Evolutionary conservation across 2,329 filamentous ascomycete species (phyloP).

Genomic region (Colletotrichum sp.): DNA sequence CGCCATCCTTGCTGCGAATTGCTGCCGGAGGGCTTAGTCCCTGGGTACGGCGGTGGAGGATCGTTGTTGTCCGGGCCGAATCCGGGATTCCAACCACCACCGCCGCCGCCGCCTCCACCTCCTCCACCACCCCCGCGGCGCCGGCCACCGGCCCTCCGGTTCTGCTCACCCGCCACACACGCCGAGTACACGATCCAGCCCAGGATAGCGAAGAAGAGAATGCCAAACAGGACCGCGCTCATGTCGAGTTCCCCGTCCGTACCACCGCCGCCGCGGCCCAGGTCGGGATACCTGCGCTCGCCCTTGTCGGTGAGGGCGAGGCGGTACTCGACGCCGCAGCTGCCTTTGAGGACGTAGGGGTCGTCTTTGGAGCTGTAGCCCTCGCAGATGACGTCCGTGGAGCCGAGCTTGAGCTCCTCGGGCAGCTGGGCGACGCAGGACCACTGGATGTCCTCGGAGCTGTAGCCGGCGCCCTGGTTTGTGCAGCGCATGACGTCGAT

Average conservation of each 20-base stretch:
- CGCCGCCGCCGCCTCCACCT: constrained; percentile 43
- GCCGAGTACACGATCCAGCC: constrained; percentile 68
- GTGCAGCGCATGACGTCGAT: constrained; percentile 88
- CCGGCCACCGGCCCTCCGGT: constrained; percentile 30
- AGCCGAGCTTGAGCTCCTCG: constrained; percentile 72
- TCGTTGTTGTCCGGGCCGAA: constrained; percentile 45
- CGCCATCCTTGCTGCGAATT: constrained; percentile 60
- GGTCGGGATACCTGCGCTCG: constrained; percentile 70
- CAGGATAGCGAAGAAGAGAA: constrained; percentile 64
- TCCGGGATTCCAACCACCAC: constrained; percentile 45
- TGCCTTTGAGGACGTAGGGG: constrained; percentile 86
- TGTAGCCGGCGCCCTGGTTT: constrained; percentile 84
- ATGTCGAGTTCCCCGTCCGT: constrained; percentile 35
- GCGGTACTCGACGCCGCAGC: constrained; percentile 90
- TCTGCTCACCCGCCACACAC: constrained; percentile 33
- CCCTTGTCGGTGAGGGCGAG: constrained; percentile 80
- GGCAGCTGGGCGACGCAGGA: constrained; percentile 74
- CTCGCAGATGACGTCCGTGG: constrained; percentile 91
- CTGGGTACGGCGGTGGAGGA: constrained; percentile 60
- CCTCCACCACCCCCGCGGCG: constrained; percentile 47
- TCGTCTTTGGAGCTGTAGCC: constrained; percentile 82
- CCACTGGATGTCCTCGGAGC: constrained; percentile 85
- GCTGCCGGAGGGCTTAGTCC: constrained; percentile 40
- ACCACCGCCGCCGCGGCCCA: constrained; percentile 44
- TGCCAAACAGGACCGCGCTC: constrained; percentile 57